Evolutionary conservation across 495 filamentous ascomycete genomes (phyloP), one percentile per base, ranked within the genome.

Genomic region (Tuber aestivum): DNA sequence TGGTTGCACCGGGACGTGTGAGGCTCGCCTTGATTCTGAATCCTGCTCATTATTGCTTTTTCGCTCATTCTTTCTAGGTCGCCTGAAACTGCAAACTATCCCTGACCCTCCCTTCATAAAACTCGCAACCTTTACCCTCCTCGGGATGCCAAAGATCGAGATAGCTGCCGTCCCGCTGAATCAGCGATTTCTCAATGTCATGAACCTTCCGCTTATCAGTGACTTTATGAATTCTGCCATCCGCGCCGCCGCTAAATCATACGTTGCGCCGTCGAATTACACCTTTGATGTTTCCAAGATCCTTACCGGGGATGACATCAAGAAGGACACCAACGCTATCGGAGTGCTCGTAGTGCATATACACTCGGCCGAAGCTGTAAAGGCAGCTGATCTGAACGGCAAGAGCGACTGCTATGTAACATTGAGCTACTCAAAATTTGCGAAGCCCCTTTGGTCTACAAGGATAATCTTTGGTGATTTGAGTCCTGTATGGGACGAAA

Each of bases 141-240:
- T 93, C n/a, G 91, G 91, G n/a, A 91, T 93, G 81, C 91, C 91
- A 0, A 88, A 89, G 78, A 91, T 90, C n/a, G 88, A 90, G 73
- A 82, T 93, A 4, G 89, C 89, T 0, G 92, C 91, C 77, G 86
- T 89, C 20, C 91, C 91, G 7, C 85, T 93, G 41, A 88, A 87
- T 35, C 90, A 90, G 79, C 87, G 89, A 70, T 88, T 87, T 41
- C 85, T 91, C 35, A 92, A 92, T 80, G 84, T 93, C 40, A 92
- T 92, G 86, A 87, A 93, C 79, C 83, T 93, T 3, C 91, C 91
- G 0, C 82, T 92, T 4, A 90, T 93, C 75, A 91, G 89, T 3
- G 89, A 88, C 16, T 93, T 93, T 74, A 90, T 93, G 10, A 91
- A 93, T 82, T 89, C 88, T 18, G 87, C 91, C 5, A 90, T 93